These are phyloP conservation scores for Aureobasidium pullulans DNA, from an alignment of 2,329 filamentous ascomycete genomes.

Conservation along the genomic window DNA sequence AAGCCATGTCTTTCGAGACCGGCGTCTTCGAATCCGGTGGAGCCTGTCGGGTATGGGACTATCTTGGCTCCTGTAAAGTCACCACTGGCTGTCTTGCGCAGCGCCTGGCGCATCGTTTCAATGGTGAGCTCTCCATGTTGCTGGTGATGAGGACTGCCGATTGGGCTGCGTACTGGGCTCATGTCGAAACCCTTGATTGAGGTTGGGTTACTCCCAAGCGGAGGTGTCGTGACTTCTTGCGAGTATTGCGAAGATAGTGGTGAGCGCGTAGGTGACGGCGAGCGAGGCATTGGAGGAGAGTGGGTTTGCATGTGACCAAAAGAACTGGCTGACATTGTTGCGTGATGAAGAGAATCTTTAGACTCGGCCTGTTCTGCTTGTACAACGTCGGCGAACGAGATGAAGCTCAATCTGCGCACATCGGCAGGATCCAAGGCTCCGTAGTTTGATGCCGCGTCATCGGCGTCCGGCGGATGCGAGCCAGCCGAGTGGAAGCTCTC, in stretches of 20 bases:
- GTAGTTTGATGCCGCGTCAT: slow-evolving; percentile 67
- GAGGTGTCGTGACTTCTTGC: slow-evolving; percentile 59
- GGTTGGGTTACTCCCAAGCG: slow-evolving; percentile 61
- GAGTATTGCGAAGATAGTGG: slow-evolving; percentile 54
- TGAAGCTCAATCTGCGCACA: slow-evolving; percentile 80
- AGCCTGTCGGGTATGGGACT: slow-evolving; percentile 30
- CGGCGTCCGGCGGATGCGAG: slow-evolving; percentile 19
- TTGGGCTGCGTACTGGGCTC: slow-evolving; percentile 53
- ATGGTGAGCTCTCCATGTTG: slow-evolving; percentile 69
- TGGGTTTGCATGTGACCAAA: slow-evolving; percentile 26
- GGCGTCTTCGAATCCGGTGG: slow-evolving; percentile 31
- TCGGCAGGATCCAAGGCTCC: slow-evolving; percentile 70
- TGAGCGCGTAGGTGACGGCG: slow-evolving; percentile 72
- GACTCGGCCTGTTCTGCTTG: slow-evolving; percentile 60
- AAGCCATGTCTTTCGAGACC: slow-evolving; percentile 25
- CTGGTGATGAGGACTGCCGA: slow-evolving; percentile 43
- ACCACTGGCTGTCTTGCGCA: slow-evolving; percentile 75
- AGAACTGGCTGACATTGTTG: slow-evolving; percentile 56
- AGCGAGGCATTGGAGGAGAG: slow-evolving; percentile 40
- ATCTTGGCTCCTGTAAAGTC: slow-evolving; percentile 52
- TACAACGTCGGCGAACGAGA: slow-evolving; percentile 93
- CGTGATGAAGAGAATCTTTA: slow-evolving; percentile 59
- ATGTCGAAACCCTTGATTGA: slow-evolving; percentile 69
- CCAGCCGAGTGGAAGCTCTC: slow-evolving; percentile 12
- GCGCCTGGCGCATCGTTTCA: slow-evolving; percentile 87